Evolutionary conservation across 2,329 filamentous ascomycete species (phyloP), one percentile per base, ranked within the genome.

Genomic region (Annulohypoxylon truncatum): DNA sequence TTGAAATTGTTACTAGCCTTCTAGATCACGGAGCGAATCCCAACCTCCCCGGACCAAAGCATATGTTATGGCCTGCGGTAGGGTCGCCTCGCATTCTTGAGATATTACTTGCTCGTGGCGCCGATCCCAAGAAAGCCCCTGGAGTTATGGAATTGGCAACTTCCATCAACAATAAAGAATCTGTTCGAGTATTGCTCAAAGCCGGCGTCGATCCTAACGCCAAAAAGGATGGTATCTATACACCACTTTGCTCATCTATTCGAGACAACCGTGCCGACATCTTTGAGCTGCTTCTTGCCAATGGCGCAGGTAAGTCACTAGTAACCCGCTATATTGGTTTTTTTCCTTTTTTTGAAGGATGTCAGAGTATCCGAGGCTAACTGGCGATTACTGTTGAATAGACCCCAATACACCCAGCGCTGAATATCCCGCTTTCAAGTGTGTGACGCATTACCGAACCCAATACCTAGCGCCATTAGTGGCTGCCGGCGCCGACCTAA

Each of bases 361-460:
- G 20, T 18, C 12, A 26, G 5, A 5, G 13, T 48, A 38, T 48
- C 8, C 10, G 24, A 24, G 18, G n/a, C 48, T 46, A 29, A 57
- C 47, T 15, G 7, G 13, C 20, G 24, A 20, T 26, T 10, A 15
- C 38, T 8, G 5, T 33, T 24, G 4, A 24, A 20, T 44, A 71
- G 85, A 90, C 66, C 87, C 89, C 12, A 91, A 92, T 70, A 75
- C 87, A 0, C 83, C 83, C 5, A 87, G 88, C 0, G 83, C 85
- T 47, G 89, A 91, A 72, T 90, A 89, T 71, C 89, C 89, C 0
- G 81, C 84, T 3, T 91, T 89, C 82, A 91, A 91, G 75, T 91
- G 89, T 66, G 84, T 92, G 22, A 90, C 89, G 0, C 89, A 91
- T 74, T 84, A 88, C 73, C 83, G 89, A 22, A 79, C 85, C 0